These are phyloP conservation scores for Pleochaeta shiraiana DNA, from an alignment of 2,329 filamentous ascomycete species.

Conservation along the genomic window DNA sequence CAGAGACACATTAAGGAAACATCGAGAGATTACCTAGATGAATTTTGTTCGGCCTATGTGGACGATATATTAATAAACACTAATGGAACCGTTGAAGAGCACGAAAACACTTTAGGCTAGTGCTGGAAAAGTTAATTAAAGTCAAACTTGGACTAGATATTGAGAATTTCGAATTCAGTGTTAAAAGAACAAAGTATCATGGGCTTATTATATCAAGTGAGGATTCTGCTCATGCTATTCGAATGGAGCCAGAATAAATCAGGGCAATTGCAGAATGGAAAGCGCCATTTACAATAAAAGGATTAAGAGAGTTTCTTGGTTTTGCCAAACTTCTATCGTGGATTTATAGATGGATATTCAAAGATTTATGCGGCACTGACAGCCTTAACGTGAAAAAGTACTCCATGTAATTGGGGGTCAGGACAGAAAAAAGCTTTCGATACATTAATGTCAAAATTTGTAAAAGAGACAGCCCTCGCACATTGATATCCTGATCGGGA, in stretches of 20 bases:
- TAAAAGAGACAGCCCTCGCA: background rate
- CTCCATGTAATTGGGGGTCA: background rate
- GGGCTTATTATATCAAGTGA: background rate
- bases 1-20: conserved; percentile 1
- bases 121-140: background rate
- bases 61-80: background rate
- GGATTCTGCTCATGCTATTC: background rate
- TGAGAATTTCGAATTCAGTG: background rate
- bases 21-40: background rate
- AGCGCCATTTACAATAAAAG: background rate
- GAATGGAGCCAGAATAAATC: background rate
- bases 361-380: background rate
- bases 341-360: background rate
- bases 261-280: background rate
- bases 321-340: conserved; percentile 1
- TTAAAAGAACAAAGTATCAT: background rate
- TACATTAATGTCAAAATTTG: background rate
- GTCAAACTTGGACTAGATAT: background rate
- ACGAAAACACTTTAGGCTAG: background rate
- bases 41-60: background rate
- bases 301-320: background rate
- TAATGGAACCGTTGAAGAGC: background rate
- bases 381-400: background rate
- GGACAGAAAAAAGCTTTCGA: background rate
- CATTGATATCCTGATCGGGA: background rate